Evolutionary conservation across 228 moss, liverwort and hornwort species (phyloP).

Genomic region (Sphagnum magellanicum): DNA sequence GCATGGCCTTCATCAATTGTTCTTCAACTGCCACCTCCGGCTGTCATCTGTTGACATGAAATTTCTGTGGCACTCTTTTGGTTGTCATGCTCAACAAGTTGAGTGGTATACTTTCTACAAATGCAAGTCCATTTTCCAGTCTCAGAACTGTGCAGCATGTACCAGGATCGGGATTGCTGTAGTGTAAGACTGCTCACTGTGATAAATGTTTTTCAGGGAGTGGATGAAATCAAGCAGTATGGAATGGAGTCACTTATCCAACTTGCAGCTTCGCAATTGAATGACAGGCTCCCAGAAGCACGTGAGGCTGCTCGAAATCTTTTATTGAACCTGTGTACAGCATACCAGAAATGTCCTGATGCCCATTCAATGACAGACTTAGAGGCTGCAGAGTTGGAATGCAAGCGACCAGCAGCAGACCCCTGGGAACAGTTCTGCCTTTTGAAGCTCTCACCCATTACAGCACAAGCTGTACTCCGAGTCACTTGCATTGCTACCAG

Average conservation of each 20-base stretch:
- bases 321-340: conserved; percentile 76
- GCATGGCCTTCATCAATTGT: not conserved
- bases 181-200: not conserved
- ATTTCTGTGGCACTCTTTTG: not conserved
- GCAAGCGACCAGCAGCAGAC: conserved; percentile 19
- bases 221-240: conserved; percentile 72
- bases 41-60: not conserved
- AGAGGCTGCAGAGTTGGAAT: conserved; percentile 22
- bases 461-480: conserved; percentile 94
- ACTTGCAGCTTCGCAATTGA: conserved; percentile 84
- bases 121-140: not conserved
- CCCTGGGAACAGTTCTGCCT: conserved; percentile 91
- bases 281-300: conserved; percentile 95
- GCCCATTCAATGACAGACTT: conserved; percentile 13
- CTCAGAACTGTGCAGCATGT: no score
- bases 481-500: conserved; percentile 69
- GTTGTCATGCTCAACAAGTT: not conserved
- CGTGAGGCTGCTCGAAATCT: conserved; percentile 97
- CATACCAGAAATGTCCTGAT: conserved; percentile 48
- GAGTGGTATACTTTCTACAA: not conserved
- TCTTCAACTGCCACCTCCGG: not conserved
- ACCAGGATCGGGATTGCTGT: not conserved
- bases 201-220: conserved; percentile 38
- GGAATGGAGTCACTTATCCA: conserved; percentile 73
- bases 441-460: conserved; percentile 71